Evolutionary conservation across 2,329 filamentous ascomycete species (phyloP).

Genomic region (Leptographium procerum): DNA sequence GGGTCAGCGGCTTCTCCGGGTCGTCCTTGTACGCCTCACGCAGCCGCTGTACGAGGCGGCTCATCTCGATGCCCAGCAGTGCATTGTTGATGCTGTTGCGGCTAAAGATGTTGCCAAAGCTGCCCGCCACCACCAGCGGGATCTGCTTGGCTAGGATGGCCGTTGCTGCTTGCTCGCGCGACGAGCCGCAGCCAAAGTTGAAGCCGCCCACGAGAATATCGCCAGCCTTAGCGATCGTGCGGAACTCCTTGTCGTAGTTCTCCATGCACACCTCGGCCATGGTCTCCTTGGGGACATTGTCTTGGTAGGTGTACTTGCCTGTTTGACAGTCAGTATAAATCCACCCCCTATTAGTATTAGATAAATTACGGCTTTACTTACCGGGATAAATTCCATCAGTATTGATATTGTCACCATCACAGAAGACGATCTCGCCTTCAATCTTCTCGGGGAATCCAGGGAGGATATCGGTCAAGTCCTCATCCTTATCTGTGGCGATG

Average conservation of each 20-base stretch:
- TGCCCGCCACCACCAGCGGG: slow-evolving; percentile 67
- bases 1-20: slow-evolving; percentile 45
- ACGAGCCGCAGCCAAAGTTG: slow-evolving; percentile 68
- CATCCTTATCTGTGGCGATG: slow-evolving; percentile 20
- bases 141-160: slow-evolving; percentile 73
- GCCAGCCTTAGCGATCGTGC: slow-evolving; percentile 46
- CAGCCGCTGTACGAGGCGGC: slow-evolving; percentile 52
- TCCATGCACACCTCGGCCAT: slow-evolving; percentile 91
- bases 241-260: slow-evolving; percentile 76
- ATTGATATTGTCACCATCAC: slow-evolving; percentile 71
- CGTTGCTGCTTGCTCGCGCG: slow-evolving; percentile 79
- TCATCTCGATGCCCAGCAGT: slow-evolving; percentile 60
- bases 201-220: slow-evolving; percentile 80
- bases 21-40: slow-evolving; percentile 41
- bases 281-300: slow-evolving; percentile 59
- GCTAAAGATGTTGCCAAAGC: slow-evolving; percentile 74
- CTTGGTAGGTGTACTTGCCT: slow-evolving; percentile 64
- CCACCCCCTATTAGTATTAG: too few species aligned
- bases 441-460: slow-evolving; percentile 81
- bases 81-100: slow-evolving; percentile 49
- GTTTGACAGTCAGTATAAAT: too few species aligned
- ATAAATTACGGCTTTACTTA: background rate
- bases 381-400: slow-evolving; percentile 82
- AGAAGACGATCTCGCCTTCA: slow-evolving; percentile 78
- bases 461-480: slow-evolving; percentile 55